These are phyloP conservation scores for Solanum commersonii DNA, from an alignment of 257 asterid species.

Conservation along the genomic window DNA sequence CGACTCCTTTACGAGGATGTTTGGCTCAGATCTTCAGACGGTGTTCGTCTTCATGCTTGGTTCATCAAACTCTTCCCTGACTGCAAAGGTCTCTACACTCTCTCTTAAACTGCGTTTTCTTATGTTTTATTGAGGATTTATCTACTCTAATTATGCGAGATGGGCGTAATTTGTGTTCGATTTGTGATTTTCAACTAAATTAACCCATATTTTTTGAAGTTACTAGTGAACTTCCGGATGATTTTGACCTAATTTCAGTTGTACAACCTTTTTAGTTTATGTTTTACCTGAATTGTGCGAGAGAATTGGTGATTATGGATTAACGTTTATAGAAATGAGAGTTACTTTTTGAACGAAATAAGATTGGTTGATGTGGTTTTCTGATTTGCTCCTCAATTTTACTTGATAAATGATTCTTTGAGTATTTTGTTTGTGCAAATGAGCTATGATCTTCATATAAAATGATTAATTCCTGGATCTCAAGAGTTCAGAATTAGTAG, in stretches of 20 bases:
- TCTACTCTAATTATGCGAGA: background rate
- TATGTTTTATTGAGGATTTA: background rate
- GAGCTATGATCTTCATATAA: background rate
- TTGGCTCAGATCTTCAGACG: conserved; percentile 96
- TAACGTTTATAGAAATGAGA: background rate
- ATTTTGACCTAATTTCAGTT: background rate
- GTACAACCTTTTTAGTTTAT: background rate
- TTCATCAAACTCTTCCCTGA: conserved; percentile 74
- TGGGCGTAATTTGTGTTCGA: background rate
- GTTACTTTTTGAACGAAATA: background rate
- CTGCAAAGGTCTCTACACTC: conserved; percentile 39
- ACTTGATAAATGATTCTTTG: background rate
- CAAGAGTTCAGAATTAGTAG: background rate
- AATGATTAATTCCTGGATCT: background rate
- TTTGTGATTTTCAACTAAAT: background rate
- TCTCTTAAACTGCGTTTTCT: background rate
- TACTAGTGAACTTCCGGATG: background rate
- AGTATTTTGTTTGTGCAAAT: background rate
- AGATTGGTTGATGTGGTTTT: background rate
- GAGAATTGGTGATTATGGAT: background rate
- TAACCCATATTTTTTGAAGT: background rate
- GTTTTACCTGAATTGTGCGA: background rate
- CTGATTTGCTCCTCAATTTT: background rate
- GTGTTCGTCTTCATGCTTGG: conserved; percentile 97
- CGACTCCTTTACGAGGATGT: conserved; percentile 83